Evolutionary conservation across 805 yeast genomes (phyloP), one percentile per base, ranked within the genome.

Genomic region (Torulaspora delbrueckii): DNA sequence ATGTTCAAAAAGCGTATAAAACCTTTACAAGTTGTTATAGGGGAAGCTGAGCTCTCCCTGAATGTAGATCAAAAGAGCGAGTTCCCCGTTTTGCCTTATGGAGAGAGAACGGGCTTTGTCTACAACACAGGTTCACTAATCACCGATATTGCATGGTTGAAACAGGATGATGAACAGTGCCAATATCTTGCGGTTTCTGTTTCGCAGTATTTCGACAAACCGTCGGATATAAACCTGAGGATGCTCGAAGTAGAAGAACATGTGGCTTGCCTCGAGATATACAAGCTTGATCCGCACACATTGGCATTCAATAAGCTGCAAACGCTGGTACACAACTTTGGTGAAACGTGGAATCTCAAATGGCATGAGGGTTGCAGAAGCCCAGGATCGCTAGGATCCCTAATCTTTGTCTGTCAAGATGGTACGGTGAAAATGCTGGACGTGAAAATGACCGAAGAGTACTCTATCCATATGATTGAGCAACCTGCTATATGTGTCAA

Each of bases 391-490:
- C 37, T 74, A 12, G 80, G 79, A 2, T 66, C 74, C 0, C 52
- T 82, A n/a, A 73, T 73, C 4, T 79, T 78, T 8, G 68, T 70
- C 0, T 77, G 78, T 49, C 76, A 77, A 33, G 84, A 80, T 59
- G 90, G 90, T 0, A 59, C 67, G 4, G 59, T 79, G 4, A 79
- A 78, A 45, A 55, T 81, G 4, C 57, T 81, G 13, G 70, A 70
- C 39, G 55, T 80, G 0, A 57, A 58, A 0, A 26, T 14, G 8
- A 48, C 48, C 13, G 47, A 51, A 8, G 48, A 49, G 3, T 52
- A 43, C 28, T 13, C 27, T n/a, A 33, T 48, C 30, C 33, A 59
- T 12, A 33, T 54, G 31, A 43, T 45, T 30, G 53, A 51, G 1
- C 43, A 52, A 4, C 51, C 69, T 0, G 57, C 72, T 13, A 23